Evolutionary conservation across 1,284 basidiomycete genomes (phyloP).

Genomic region (Bjerkandera adusta): DNA sequence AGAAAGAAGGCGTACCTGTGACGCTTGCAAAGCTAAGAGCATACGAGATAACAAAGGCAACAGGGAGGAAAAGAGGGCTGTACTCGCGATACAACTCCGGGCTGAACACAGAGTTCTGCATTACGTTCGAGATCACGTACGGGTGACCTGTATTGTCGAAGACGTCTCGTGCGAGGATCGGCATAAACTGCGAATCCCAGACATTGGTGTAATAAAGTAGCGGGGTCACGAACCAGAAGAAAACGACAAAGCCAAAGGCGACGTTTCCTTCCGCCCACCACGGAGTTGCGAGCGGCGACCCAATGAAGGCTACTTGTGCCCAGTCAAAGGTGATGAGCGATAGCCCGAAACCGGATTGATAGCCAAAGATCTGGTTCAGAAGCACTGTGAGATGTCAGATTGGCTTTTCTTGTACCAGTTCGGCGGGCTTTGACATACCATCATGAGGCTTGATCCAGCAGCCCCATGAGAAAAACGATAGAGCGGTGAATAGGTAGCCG

Average conservation of each 20-base stretch:
- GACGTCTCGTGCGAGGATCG: constrained; percentile 31
- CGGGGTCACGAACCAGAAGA: constrained; percentile 65
- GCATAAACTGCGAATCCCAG: constrained; percentile 40
- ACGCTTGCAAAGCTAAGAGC: constrained; percentile 51
- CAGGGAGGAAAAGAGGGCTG: constrained; percentile 58
- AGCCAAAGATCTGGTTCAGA: constrained; percentile 85
- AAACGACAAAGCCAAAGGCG: constrained; percentile 29
- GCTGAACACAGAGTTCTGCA: constrained; percentile 47
- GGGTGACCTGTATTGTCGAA: constrained; percentile 41
- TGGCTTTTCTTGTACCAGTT: not conserved
- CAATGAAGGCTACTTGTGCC: constrained; percentile 32
- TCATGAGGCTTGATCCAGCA: constrained; percentile 62
- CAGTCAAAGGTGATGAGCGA: constrained; percentile 43
- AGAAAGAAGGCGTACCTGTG: constrained; percentile 1
- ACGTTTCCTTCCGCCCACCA: constrained; percentile 34
- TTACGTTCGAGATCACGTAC: constrained; percentile 53
- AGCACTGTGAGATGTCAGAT: constrained; percentile 38
- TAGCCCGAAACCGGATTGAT: constrained; percentile 77
- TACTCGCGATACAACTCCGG: constrained; percentile 50
- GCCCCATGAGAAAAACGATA: constrained; percentile 51
- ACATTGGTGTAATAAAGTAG: constrained; percentile 41
- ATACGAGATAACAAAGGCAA: constrained; percentile 55
- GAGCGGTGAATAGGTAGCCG: constrained; percentile 43
- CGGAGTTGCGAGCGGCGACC: constrained; percentile 30
- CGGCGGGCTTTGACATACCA: constrained; percentile 10